phyloP scores from a whole-genome alignment of 495 filamentous ascomycete species.

The Friedmanniomyces simplex region DNA sequence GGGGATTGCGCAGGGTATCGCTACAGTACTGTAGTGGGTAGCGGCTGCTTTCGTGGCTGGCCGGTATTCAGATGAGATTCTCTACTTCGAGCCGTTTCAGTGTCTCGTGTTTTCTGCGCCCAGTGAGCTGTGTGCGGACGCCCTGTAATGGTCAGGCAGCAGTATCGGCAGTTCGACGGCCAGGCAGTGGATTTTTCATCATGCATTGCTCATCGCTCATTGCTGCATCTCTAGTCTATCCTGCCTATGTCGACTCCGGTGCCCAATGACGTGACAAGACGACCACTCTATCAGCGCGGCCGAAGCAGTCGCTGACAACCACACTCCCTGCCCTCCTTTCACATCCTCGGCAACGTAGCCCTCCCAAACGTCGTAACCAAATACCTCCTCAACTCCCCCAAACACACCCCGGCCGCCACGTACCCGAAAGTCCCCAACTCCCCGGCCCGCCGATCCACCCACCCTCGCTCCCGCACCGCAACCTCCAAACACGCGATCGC shows the following conservation, averaged over 20 bases:
- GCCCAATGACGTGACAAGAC: too few relatives aligned
- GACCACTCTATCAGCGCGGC: background rate
- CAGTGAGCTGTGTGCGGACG: too few relatives aligned
- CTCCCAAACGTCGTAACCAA: slow-evolving; percentile 12
- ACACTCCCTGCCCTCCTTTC: background rate
- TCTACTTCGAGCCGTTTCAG: background rate
- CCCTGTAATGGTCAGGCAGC: too few relatives aligned
- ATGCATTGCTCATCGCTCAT: too few relatives aligned
- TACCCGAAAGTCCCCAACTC: slow-evolving; percentile 39
- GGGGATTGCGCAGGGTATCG: background rate
- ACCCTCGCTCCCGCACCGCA: slow-evolving; percentile 25
- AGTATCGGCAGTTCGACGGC: too few relatives aligned
- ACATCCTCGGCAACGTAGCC: background rate
- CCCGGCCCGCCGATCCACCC: slow-evolving; percentile 19
- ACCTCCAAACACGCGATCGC: slow-evolving; percentile 42
- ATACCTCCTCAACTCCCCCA: slow-evolving; percentile 37
- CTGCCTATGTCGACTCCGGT: too few relatives aligned
- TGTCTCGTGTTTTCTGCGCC: background rate
- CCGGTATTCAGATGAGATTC: background rate
- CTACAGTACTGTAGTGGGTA: background rate
- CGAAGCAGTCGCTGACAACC: background rate
- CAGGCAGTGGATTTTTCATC: too few relatives aligned
- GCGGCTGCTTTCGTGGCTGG: background rate
- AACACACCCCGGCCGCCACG: slow-evolving; percentile 35
- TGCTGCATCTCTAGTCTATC: too few relatives aligned